Percentiles rank a stretch among this genome's conserved stretches.
Evolutionary conservation across 306 rosid genomes (phyloP).

Genomic region (Cucumis cinereus): DNA sequence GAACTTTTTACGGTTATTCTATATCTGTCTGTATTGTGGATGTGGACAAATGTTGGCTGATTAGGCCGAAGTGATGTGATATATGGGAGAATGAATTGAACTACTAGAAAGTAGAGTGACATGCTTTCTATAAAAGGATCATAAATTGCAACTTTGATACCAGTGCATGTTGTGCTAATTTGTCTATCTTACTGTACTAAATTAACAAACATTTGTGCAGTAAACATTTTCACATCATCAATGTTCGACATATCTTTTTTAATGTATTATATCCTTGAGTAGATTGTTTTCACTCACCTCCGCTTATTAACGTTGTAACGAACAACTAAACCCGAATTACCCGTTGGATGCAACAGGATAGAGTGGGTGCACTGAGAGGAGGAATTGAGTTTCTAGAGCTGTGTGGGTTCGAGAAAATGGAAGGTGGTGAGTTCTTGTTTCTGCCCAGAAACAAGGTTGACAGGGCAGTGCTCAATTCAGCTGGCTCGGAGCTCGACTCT

Average conservation of each 20-base stretch:
- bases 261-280: too few relatives aligned
- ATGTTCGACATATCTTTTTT: too few relatives aligned
- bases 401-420: constrained; percentile 74
- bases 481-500: constrained; percentile 81
- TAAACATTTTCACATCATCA: too few relatives aligned
- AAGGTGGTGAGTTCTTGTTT: constrained; percentile 61
- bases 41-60: background rate
- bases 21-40: background rate
- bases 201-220: background rate
- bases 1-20: background rate
- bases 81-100: background rate
- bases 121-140: background rate
- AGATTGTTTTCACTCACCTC: too few relatives aligned
- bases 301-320: too few relatives aligned
- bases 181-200: too few relatives aligned
- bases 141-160: background rate
- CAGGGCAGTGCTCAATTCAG: constrained; percentile 56
- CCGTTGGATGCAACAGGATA: constrained; percentile 41
- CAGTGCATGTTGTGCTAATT: background rate
- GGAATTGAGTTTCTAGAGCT: constrained; percentile 81
- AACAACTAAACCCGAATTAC: background rate
- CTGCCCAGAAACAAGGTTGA: constrained; percentile 71
- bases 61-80: background rate
- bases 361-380: constrained; percentile 76
- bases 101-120: background rate